Percentiles rank a stretch among this genome's conserved stretches.
Evolutionary conservation across 2,329 filamentous ascomycete species (phyloP).

Genomic region (Tetracladium maxilliforme): DNA sequence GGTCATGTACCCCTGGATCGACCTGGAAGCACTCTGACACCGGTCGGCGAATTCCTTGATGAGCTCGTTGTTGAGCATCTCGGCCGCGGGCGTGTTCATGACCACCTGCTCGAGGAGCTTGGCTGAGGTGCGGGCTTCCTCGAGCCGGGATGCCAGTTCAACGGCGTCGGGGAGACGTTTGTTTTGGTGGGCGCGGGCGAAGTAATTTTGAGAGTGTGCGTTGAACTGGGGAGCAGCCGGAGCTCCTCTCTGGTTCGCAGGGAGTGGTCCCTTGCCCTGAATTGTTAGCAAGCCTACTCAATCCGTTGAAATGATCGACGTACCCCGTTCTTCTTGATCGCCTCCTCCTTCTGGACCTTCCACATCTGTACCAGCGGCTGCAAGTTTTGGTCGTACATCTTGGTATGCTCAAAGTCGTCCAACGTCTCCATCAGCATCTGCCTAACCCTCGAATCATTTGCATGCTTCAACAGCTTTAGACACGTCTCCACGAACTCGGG

Average conservation of each 20-base stretch:
- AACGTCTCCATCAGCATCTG: slow-evolving; percentile 82
- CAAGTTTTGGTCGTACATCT: slow-evolving; percentile 60
- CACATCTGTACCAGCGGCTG: slow-evolving; percentile 68
- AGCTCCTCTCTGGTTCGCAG: too few species aligned
- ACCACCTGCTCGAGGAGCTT: slow-evolving; percentile 87
- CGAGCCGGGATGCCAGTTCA: slow-evolving; percentile 70
- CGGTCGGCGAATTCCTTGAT: slow-evolving; percentile 84
- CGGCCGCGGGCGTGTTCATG: slow-evolving; percentile 64
- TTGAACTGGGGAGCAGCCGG: slow-evolving; percentile 27
- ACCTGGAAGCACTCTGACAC: slow-evolving; percentile 65
- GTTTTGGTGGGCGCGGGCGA: slow-evolving; percentile 32
- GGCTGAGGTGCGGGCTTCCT: slow-evolving; percentile 82
- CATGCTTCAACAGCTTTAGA: slow-evolving; percentile 59
- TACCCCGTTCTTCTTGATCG: slow-evolving; percentile 42
- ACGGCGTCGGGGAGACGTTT: slow-evolving; percentile 45
- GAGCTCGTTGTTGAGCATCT: slow-evolving; percentile 72
- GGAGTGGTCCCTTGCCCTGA: slow-evolving; percentile 10
- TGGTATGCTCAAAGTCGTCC: slow-evolving; percentile 59
- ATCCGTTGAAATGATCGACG: slow-evolving; percentile 10
- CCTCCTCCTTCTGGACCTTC: slow-evolving; percentile 70
- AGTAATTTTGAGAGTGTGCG: slow-evolving; percentile 38
- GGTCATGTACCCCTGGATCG: slow-evolving; percentile 76
- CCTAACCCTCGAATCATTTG: slow-evolving; percentile 61
- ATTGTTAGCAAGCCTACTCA: slow-evolving; percentile 5
- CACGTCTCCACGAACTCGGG: slow-evolving; percentile 65